Evolutionary conservation across 768 basidiomycete genomes (phyloP).

Genomic region (Kwoniella botswanensis): DNA sequence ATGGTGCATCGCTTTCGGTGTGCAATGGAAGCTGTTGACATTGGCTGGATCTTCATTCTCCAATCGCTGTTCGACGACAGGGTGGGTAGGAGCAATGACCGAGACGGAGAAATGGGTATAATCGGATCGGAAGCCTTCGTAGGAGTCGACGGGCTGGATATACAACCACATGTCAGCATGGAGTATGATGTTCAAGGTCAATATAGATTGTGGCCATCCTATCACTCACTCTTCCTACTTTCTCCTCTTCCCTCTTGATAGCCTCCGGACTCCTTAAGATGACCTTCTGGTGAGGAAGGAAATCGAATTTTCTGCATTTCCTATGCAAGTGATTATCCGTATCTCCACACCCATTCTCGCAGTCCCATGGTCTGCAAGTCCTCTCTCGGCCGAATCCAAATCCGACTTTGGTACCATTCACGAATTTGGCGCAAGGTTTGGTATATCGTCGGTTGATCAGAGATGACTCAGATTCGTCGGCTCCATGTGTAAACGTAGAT

Average conservation of each 20-base stretch:
- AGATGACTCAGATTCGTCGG: conserved; percentile 31
- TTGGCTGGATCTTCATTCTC: conserved; percentile 24
- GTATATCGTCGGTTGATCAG: conserved; percentile 56
- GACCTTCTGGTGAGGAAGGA: conserved; percentile 78
- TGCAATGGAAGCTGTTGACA: conserved; percentile 79
- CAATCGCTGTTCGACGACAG: background rate
- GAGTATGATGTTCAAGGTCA: too few species aligned
- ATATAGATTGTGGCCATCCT: conserved; percentile 7
- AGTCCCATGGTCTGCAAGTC: conserved; percentile 71
- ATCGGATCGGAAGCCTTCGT: conserved; percentile 85
- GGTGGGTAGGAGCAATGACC: conserved; percentile 68
- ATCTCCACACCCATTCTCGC: conserved; percentile 64
- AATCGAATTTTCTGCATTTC: conserved; percentile 78
- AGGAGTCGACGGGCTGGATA: conserved; percentile 68
- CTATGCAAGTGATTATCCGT: conserved; percentile 67
- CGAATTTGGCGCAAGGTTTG: conserved; percentile 82
- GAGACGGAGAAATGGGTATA: conserved; percentile 92
- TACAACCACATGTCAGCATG: background rate
- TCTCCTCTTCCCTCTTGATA: conserved; percentile 27
- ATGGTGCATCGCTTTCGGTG: conserved; percentile 80
- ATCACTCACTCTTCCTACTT: conserved; percentile 41
- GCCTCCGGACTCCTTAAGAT: conserved; percentile 61
- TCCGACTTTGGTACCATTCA: conserved; percentile 84
- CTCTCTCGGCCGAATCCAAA: conserved; percentile 81
- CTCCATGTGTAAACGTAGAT: background rate